phyloP scores from a whole-genome alignment of 192 early-diverging fungal genomes.

The Entomortierella chlamydospora region DNA sequence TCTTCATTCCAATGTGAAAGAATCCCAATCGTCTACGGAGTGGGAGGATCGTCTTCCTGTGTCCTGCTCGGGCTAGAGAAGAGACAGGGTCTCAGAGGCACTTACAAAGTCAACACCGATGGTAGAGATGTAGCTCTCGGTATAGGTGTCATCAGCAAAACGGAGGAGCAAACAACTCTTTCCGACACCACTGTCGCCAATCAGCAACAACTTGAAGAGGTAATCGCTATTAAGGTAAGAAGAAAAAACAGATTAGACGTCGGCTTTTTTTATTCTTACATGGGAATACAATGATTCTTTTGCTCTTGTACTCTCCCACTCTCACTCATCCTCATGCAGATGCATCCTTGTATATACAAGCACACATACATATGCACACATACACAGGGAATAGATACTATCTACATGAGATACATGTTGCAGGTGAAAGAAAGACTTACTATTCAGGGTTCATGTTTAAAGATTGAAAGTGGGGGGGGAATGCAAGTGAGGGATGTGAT shows the following conservation, averaged over 20 bases:
- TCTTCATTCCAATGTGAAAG: too few relatives aligned
- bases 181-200: conserved; percentile 98
- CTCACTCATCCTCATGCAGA: too few relatives aligned
- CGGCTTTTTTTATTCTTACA: too few relatives aligned
- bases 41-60: too few relatives aligned
- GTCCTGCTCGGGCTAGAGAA: neutral
- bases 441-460: conserved; percentile 58
- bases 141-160: conserved; percentile 99
- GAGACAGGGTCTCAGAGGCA: too few relatives aligned
- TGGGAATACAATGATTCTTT: too few relatives aligned
- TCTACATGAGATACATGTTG: too few relatives aligned
- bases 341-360: too few relatives aligned
- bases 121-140: conserved; percentile 98
- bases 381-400: neutral
- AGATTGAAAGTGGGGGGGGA: neutral
- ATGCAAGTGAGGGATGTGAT: neutral
- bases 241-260: neutral
- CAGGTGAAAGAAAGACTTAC: too few relatives aligned
- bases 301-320: too few relatives aligned
- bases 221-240: conserved; percentile 79
- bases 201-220: conserved; percentile 98
- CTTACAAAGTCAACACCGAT: conserved; percentile 99
- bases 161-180: conserved; percentile 97
- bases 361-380: too few relatives aligned
- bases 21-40: too few relatives aligned